Base-by-base conservation (phyloP, 352 stramenopile genomes). In the Thraustochytrium striatum region DNA sequence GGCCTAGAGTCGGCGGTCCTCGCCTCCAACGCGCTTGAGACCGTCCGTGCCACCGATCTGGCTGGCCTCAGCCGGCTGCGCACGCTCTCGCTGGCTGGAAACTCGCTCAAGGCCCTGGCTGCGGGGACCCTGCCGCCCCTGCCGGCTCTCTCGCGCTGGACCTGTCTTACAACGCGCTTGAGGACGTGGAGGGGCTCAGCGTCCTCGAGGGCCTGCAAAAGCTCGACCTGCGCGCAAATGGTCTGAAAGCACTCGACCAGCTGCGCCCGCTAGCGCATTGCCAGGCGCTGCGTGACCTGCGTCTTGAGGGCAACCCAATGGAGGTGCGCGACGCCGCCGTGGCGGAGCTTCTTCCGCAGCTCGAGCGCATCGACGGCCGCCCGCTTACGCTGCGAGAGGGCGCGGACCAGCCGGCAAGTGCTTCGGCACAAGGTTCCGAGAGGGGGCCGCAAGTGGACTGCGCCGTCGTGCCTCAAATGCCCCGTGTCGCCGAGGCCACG, bases 111-210 rank as follows among this genome's bases (percentile, higher is more conserved):
- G 2, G 21, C 13, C 21, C 35, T 79, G 5, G 35, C 57, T 25
- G 38, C 69, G 5, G 69, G 69, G 9, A 55, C 9, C n/a, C 25
- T 79, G 9, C 69, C 69, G 35, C 69, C 69, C 21, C 69, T 79
- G 21, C 9, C 35, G 11, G 43, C 16, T 33, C 52, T 79, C 25
- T 25, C 32, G 13, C 16, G 7, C 69, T 79, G 9, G 57, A 79
- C 25, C 50, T 79, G 2, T 69, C 47, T 61, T 79, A 79, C 55
- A 79, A 79, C 30, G 57, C 38, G 13, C n/a, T 79, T 21, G 44
- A 69, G 3, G 28, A 32, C 35, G 43, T 79, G n/a, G 69, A 79
- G 32, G 69, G 69, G 8, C 52, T 79, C 38, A 79, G 69, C 58
- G 57, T 79, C 35, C 53, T 79, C 7, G 50, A 16, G 5, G 11